Conservation (phyloP, 2,329 filamentous ascomycete genomes). For the Trichoderma arundinaceum region DNA sequence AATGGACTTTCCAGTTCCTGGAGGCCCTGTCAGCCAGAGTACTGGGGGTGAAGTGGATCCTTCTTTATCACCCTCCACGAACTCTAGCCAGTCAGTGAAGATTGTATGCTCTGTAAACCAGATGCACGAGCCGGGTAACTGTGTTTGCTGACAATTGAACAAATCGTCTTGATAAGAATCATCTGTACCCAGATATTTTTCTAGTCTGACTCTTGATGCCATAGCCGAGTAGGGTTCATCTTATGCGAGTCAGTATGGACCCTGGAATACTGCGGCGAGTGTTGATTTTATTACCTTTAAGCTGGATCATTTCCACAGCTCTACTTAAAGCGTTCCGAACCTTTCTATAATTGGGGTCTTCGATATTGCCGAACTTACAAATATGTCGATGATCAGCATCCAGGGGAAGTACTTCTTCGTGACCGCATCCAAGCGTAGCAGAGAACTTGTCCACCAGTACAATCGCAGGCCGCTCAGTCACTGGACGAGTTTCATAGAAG, state of each 20-base stretch:
- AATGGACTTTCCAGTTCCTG: slow-evolving; percentile 27
- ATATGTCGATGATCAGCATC: slow-evolving; percentile 16
- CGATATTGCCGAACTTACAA: background rate
- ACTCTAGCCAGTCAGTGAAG: slow-evolving; percentile 4
- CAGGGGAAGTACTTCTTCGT: background rate
- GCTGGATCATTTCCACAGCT: slow-evolving; percentile 21
- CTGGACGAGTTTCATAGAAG: slow-evolving; percentile 16
- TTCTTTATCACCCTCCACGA: background rate
- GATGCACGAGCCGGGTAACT: slow-evolving; percentile 13
- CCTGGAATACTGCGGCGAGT: background rate
- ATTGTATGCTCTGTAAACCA: slow-evolving; percentile 17
- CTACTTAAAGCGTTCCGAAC: slow-evolving; percentile 10
- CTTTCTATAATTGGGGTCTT: slow-evolving; percentile 16
- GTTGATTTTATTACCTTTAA: background rate
- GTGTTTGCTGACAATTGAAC: background rate
- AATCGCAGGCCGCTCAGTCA: slow-evolving; percentile 4
- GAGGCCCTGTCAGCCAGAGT: slow-evolving; percentile 15
- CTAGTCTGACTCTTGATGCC: background rate
- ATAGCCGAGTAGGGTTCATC: slow-evolving; percentile 2
- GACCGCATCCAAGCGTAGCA: too few species aligned
- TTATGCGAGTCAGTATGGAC: background rate
- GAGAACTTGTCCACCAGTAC: background rate
- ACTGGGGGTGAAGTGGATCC: background rate
- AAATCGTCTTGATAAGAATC: slow-evolving; percentile 24
- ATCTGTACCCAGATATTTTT: background rate